Evolutionary conservation across 108 stramenopile genomes (phyloP), one percentile per base, ranked within the genome.

Genomic region (Cyclostephanos tholiformis): DNA sequence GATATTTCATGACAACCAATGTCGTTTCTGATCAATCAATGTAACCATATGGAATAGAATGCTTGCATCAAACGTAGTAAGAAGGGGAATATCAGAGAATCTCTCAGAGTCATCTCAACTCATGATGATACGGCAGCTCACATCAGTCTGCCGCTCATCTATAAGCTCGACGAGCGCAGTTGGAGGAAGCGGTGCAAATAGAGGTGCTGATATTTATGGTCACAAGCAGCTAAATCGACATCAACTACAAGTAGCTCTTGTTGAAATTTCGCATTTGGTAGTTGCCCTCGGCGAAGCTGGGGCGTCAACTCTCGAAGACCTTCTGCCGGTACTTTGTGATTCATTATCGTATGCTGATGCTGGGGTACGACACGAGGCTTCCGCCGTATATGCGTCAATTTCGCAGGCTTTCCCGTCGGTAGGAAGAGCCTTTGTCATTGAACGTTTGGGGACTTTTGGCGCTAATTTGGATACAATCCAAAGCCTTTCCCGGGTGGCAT

Each of bases 331-430:
- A 17, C 76, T 95, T n/a, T 69, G 71, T 35, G 67, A 77, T 50
- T 89, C 85, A 61, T 73, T 95, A 8, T 63, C 77, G 12, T 85
- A 92, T 63, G 5, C 81, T n/a, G 89, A 91, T 67, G 87, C 90
- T 35, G 91, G 91, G 6, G 94, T 95, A 14, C 84, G 94, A 26
- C 77, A 89, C 62, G 94, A 95, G 80, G 89, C 94, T 48, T 91
- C 91, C 16, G 76, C 86, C 23, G 86, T 82, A 2, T 89, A 76
- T 73, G 82, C 76, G 41, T 80, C 91, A 0, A 72, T 95, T n/a
- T 69, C 85, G 12, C 84, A 77, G 13, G 66, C 75, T 6, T 89
- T 89, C 79, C 94, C 94, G 3, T 25, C 69, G 1, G 76, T 69
- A 32, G 91, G 89, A 55, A 80, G 87, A 36, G 68, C 84, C 26